Base-by-base conservation (phyloP, 1,284 basidiomycete species). In the Phellopilus nigrolimitatus region DNA sequence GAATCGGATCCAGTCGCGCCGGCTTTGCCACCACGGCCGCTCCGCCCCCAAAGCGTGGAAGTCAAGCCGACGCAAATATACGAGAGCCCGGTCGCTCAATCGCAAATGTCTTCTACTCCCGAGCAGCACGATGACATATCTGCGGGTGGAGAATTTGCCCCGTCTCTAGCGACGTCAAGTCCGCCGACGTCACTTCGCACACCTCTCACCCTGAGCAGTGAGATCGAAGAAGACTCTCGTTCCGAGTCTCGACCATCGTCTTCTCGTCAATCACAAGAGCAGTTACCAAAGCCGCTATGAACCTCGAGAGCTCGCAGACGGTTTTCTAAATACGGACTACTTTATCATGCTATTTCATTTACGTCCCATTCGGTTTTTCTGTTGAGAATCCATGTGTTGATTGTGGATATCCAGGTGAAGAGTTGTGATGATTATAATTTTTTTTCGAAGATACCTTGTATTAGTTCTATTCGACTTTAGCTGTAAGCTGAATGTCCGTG, bases 81-180 rank as follows among this genome's bases (percentile, higher is more conserved):
- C 3, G 52, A 49, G 10, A 27, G 36, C 7, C 24, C 40, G 13
- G 28, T 24, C 17, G 24, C 47, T n/a, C 42, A 21, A 9, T 43
- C 52, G 12, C 51, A 41, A 30, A 15, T 27, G 19, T 49, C 52
- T 6, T 41, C 47, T 38, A 22, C 34, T 17, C 49, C 46, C 17
- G 51, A 53, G 15, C n/a, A 25, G 13, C 30, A 38, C 31, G 28
- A 39, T 30, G 42, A 46, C 30, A 45, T 47, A 6, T 36, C 41
- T n/a, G 24, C 22, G 8, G 41, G 33, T 6, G 44, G 39, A 17
- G 43, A 44, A 27, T 27, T 27, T 5, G 49, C 52, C 8, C 28
- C 41, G 8, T 47, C 52, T 3, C 39, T 41, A 15, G 31, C 27
- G 15, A 42, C 33, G n/a, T 41, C 52, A 31, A 49, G 47, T 19